These are phyloP conservation scores for Fusarium albosuccineum DNA, from an alignment of 2,329 filamentous ascomycete species.

Conservation along the genomic window DNA sequence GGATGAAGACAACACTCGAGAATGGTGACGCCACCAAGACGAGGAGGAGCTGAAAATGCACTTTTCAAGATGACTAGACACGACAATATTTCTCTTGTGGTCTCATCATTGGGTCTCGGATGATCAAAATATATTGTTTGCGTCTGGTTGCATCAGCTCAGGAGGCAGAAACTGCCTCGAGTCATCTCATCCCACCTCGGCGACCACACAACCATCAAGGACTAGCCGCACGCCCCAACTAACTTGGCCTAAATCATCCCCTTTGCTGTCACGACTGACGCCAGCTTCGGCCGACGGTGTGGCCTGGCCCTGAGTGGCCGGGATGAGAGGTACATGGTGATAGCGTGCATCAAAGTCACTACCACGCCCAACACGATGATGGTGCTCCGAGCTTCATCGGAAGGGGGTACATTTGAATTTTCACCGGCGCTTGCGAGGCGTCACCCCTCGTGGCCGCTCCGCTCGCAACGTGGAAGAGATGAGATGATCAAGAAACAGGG, in stretches of 20 bases:
- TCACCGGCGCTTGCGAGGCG: conserved; percentile 15
- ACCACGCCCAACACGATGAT: conserved; percentile 3
- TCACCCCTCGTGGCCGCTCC: neutral
- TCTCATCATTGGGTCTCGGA: no score
- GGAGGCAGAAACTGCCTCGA: conserved; percentile 19
- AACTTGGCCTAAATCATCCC: conserved; percentile 10
- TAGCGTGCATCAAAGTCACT: conserved; percentile 11
- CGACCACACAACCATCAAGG: conserved; percentile 14
- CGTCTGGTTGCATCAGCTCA: conserved; percentile 10
- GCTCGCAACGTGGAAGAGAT: neutral
- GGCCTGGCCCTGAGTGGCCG: neutral
- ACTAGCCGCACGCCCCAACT: conserved; percentile 17
- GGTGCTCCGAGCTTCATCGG: conserved; percentile 3
- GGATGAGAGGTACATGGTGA: neutral
- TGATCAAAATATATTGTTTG: no score
- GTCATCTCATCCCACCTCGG: no score
- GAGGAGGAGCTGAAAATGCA: neutral
- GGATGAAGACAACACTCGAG: conserved; percentile 4
- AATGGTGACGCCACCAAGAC: neutral
- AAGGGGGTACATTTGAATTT: conserved; percentile 5
- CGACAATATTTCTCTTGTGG: neutral
- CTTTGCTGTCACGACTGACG: conserved; percentile 2
- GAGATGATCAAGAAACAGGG: neutral
- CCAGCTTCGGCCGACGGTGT: conserved; percentile 4
- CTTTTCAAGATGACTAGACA: neutral